These are phyloP conservation scores for Eutypa lata DNA, from an alignment of 2,329 filamentous ascomycete species.

Conservation along the genomic window DNA sequence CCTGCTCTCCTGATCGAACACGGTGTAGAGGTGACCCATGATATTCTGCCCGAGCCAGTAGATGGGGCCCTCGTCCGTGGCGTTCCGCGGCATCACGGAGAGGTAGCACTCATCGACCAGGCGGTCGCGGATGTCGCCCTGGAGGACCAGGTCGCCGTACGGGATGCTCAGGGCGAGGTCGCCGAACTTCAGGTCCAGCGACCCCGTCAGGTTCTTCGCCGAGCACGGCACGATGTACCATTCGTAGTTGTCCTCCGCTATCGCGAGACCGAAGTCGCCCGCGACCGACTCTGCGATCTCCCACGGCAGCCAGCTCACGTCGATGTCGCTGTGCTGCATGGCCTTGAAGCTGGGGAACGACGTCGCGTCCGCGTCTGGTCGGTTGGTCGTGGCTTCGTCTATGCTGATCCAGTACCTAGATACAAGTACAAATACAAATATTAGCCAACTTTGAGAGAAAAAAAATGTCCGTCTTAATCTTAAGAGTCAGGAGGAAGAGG, in stretches of 20 bases:
- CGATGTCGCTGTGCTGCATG: not conserved
- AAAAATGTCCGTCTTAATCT: no score
- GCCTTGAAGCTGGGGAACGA: not conserved
- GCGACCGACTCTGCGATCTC: not conserved
- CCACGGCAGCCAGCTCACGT: not conserved
- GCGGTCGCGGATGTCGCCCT: not conserved
- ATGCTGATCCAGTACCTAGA: conserved; percentile 3
- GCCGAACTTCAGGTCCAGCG: conserved; percentile 3
- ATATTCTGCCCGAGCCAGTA: conserved; percentile 4
- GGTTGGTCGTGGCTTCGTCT: not conserved
- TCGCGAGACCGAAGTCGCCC: conserved; percentile 10
- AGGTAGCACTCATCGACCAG: not conserved
- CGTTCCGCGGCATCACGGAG: conserved; percentile 2
- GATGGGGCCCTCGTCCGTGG: not conserved
- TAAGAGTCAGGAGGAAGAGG: no score
- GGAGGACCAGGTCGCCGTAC: conserved; percentile 1
- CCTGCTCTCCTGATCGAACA: conserved; percentile 4
- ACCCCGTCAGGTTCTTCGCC: not conserved
- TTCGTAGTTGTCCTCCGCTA: not conserved
- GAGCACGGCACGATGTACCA: conserved; percentile 4
- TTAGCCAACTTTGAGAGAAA: no score
- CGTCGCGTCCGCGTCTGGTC: not conserved
- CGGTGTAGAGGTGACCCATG: conserved; percentile 1
- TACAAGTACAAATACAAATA: no score
- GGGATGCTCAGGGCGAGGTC: conserved; percentile 2